Conservation (phyloP, 129 eudicot genomes). For the Lactuca saligna region DNA sequence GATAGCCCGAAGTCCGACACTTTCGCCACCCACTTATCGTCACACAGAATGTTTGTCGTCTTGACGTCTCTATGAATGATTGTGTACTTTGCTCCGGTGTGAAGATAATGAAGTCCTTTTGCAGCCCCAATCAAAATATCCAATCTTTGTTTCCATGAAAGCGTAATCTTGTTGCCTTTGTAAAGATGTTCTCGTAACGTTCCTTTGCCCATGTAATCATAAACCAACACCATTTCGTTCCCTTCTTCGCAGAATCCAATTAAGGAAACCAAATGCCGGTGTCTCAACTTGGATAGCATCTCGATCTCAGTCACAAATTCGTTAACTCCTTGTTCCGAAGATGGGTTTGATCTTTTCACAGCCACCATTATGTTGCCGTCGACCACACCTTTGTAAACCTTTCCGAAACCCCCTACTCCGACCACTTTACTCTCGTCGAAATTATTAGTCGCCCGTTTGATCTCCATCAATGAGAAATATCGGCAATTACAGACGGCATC, state of each 20-base stretch:
- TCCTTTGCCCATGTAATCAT: conserved; percentile 78
- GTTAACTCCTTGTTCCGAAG: conserved; percentile 78
- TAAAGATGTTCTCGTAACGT: conserved; percentile 77
- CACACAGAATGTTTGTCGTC: conserved; percentile 72
- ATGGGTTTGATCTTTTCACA: conserved; percentile 70
- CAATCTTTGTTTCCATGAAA: conserved; percentile 74
- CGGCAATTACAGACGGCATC: conserved; percentile 73
- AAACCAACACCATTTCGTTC: conserved; percentile 71
- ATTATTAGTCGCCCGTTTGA: conserved; percentile 61
- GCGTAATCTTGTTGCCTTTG: conserved; percentile 55
- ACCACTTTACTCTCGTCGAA: conserved; percentile 69
- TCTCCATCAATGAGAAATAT: conserved; percentile 65
- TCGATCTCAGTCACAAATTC: conserved; percentile 77
- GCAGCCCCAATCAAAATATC: conserved; percentile 71
- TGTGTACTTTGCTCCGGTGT: conserved; percentile 75
- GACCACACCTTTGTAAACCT: conserved; percentile 64
- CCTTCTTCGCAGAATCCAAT: conserved; percentile 78
- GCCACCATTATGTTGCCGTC: conserved; percentile 68
- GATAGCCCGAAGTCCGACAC: conserved; percentile 81
- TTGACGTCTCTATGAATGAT: conserved; percentile 79
- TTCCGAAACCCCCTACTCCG: conserved; percentile 90
- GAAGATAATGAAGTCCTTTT: conserved; percentile 72
- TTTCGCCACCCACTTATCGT: conserved; percentile 77
- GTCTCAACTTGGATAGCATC: conserved; percentile 70
- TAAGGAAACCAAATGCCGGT: conserved; percentile 69